Evolutionary conservation across 2,329 filamentous ascomycete genomes (phyloP), one percentile per base, ranked within the genome.

Genomic region (Calonectria henricotiae): DNA sequence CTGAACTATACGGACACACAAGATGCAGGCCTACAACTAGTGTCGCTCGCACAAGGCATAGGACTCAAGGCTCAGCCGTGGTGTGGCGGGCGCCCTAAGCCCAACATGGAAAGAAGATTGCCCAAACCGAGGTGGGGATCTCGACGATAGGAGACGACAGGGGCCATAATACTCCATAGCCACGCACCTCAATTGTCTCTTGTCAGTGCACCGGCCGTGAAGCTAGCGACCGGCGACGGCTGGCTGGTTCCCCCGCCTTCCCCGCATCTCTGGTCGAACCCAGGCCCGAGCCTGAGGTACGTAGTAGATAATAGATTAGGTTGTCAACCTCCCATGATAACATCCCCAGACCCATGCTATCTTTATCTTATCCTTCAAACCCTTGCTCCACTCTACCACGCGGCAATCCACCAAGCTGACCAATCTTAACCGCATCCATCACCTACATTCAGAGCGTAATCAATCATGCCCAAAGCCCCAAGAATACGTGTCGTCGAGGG

Each of bases 401-500:
- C 39, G 20, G 37, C 23, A 44, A 23, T 41, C 23, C 39, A 17
- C 25, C 39, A 32, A 25, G 55, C 27, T n/a, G 9, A 3, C 9
- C 37, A 61, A 61, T 44, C 55, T 61, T 37, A 44, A 44, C 35
- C 5, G 55, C 55, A 32, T 41, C 20, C 4, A 27, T 32, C 23
- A 44, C 6, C 23, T 5, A 30, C 15, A 27, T n/a, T 4, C 39
- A 58, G 32, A 25, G 20, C 23, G 23, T 13, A 43, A 32, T 41
- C 9, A 5, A 41, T 15, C 55, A 66, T 61, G 64, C 41, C 51
- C 27, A 65, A 58, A n/a, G n/a, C 47, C 37, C 35, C 46, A 9
- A 65, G 76, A n/a, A 62, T 78, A 1, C 66, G 76, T 12, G 73
- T 78, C 9, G 76, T 78, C 2, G 74, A 78, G 13, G 83, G 83